These are phyloP conservation scores for Volvox africanus DNA, from an alignment of 139 green algal species.

Conservation along the genomic window DNA sequence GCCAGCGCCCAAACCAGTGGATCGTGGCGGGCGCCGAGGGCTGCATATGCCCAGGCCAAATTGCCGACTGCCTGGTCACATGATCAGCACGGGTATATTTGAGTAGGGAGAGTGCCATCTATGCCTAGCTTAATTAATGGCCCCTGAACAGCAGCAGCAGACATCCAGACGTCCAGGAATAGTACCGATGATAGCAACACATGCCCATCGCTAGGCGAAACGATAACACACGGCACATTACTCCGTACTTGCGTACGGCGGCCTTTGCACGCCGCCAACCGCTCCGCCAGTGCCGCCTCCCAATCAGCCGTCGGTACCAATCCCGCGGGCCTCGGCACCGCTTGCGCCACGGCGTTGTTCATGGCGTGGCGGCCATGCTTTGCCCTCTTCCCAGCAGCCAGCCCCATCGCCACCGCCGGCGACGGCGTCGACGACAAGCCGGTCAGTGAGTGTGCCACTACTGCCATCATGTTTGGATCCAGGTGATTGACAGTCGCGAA, in stretches of 20 bases:
- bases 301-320: neutral
- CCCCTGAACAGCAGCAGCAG: no score
- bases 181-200: no score
- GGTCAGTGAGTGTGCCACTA: neutral
- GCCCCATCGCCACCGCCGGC: neutral
- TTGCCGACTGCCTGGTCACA: neutral
- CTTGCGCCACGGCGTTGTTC: neutral
- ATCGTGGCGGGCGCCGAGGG: neutral
- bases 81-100: no score
- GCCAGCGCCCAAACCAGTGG: neutral
- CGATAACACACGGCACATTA: no score
- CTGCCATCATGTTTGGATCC: neutral
- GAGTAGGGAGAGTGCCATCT: no score
- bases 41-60: slow-evolving; percentile 7
- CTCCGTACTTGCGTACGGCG: slow-evolving; percentile 12
- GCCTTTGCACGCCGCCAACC: neutral
- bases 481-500: neutral
- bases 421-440: neutral
- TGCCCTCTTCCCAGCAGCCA: neutral
- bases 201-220: no score
- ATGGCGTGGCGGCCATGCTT: neutral
- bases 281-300: slow-evolving; percentile 7
- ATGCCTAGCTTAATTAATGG: no score
- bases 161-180: no score
- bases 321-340: neutral